phyloP scores from a whole-genome alignment of 78 protist species.

The Dictyostelium capitatum region DNA sequence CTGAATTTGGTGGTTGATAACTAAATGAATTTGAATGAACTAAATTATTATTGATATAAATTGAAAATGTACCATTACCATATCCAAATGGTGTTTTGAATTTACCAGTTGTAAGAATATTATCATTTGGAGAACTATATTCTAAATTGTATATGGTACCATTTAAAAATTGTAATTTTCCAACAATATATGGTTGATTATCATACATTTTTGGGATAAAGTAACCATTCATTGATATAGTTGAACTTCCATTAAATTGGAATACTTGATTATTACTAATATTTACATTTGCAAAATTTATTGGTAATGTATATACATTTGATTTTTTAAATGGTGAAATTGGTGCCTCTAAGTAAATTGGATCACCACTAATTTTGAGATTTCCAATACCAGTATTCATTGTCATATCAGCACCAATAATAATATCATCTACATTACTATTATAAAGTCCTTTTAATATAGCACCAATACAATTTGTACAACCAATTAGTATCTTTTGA shows the following conservation, averaged over 20 bases:
- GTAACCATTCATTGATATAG: neutral
- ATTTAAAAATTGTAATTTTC: neutral
- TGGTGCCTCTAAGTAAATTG: neutral
- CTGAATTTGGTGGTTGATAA: neutral
- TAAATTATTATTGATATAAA: neutral
- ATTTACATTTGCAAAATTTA: neutral
- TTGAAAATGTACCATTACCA: constrained; percentile 4
- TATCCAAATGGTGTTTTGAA: neutral
- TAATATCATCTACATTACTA: no score
- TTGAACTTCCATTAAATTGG: neutral
- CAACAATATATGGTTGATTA: neutral
- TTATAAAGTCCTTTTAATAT: neutral
- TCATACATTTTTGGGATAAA: neutral
- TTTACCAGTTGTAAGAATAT: neutral
- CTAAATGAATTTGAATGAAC: constrained; percentile 3
- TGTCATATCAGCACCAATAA: neutral
- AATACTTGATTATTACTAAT: neutral
- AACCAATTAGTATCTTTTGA: neutral
- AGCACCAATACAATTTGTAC: neutral
- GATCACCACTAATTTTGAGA: no score
- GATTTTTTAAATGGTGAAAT: constrained; percentile 3
- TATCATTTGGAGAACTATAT: neutral
- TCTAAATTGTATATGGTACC: neutral
- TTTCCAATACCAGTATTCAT: neutral
- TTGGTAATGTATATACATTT: neutral